A percentile compares a stretch with the other conserved stretches of the same genome.
Conservation (phyloP, 805 yeast species). For the Candida germanica region DNA sequence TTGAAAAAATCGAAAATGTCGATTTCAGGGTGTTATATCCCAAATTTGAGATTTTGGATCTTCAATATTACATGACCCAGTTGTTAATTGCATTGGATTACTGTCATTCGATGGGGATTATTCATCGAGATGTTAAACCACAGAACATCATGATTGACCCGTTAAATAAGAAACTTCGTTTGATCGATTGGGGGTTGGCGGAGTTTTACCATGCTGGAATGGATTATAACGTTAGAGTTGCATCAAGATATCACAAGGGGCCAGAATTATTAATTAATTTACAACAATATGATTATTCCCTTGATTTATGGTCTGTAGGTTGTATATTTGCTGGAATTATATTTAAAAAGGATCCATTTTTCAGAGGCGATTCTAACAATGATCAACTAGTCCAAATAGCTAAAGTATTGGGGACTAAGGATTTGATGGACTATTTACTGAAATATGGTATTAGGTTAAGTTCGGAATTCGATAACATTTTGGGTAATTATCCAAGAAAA, state of each 20-base stretch:
- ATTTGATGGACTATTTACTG: slow-evolving; percentile 57
- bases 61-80: slow-evolving; percentile 79
- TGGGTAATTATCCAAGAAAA: slow-evolving; percentile 63
- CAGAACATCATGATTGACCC: slow-evolving; percentile 95
- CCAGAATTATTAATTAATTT: slow-evolving; percentile 85
- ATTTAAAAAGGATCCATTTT: slow-evolving; percentile 86
- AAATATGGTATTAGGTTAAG: slow-evolving; percentile 71
- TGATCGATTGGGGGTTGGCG: slow-evolving; percentile 94
- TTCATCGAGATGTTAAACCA: slow-evolving; percentile 93
- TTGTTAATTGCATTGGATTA: slow-evolving; percentile 79
- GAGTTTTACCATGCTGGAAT: slow-evolving; percentile 89
- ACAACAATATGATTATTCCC: slow-evolving; percentile 81
- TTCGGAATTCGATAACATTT: slow-evolving; percentile 68
- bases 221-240: slow-evolving; percentile 88
- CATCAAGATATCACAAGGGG: slow-evolving; percentile 87
- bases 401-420: slow-evolving; percentile 81
- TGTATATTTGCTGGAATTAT: slow-evolving; percentile 88
- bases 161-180: slow-evolving; percentile 52
- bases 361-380: slow-evolving; percentile 89
- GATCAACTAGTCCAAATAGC: slow-evolving; percentile 92
- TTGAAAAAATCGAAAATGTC: slow-evolving; percentile 78
- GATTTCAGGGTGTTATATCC: slow-evolving; percentile 89
- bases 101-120: slow-evolving; percentile 90
- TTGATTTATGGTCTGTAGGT: slow-evolving; percentile 89
- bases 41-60: slow-evolving; percentile 67